A percentile compares a stretch with the other conserved stretches of the same genome.
phyloP scores from a whole-genome alignment of 768 basidiomycete species.

The Harrya chromipes region DNA sequence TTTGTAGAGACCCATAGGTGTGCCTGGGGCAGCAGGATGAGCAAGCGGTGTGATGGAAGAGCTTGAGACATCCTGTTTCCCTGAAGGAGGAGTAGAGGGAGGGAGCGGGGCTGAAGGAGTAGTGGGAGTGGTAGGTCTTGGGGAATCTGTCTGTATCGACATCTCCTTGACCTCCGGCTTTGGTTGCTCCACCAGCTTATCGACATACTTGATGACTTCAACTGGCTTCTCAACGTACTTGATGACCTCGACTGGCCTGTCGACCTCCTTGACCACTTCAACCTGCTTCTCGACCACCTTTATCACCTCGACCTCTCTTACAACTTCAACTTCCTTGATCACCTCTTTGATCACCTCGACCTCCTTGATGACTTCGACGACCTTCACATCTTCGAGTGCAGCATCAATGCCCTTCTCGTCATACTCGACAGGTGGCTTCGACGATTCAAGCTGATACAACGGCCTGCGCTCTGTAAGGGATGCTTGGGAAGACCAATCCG shows the following conservation, averaged over 20 bases:
- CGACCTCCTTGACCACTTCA: conserved; percentile 24
- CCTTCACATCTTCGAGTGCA: conserved; percentile 27
- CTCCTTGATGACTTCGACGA: conserved; percentile 32
- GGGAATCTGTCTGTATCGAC: conserved; percentile 74
- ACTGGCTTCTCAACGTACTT: conserved; percentile 28
- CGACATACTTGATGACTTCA: conserved; percentile 29
- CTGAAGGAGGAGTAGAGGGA: conserved; percentile 22
- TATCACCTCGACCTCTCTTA: conserved; percentile 36
- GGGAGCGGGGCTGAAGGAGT: conserved; percentile 28
- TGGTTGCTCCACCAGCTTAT: conserved; percentile 41
- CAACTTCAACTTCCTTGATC: conserved; percentile 20
- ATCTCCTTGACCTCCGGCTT: conserved; percentile 72
- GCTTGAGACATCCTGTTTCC: conserved; percentile 24
- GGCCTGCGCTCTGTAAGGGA: conserved; percentile 19
- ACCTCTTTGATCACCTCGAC: conserved; percentile 29
- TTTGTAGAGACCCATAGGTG: conserved; percentile 48
- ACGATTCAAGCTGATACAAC: conserved; percentile 2
- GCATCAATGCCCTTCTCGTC: conserved; percentile 46
- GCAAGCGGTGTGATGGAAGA: conserved; percentile 34
- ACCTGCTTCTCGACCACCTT: conserved; percentile 25
- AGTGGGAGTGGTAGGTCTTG: conserved; percentile 30
- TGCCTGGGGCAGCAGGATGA: conserved; percentile 28
- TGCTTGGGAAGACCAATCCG: conserved; percentile 22
- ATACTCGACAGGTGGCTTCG: conserved; percentile 39
- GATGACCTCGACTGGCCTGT: conserved; percentile 35